Evolutionary conservation across 2,329 filamentous ascomycete species (phyloP), one percentile per base, ranked within the genome.

Genomic region (Elsinoe batatas): DNA sequence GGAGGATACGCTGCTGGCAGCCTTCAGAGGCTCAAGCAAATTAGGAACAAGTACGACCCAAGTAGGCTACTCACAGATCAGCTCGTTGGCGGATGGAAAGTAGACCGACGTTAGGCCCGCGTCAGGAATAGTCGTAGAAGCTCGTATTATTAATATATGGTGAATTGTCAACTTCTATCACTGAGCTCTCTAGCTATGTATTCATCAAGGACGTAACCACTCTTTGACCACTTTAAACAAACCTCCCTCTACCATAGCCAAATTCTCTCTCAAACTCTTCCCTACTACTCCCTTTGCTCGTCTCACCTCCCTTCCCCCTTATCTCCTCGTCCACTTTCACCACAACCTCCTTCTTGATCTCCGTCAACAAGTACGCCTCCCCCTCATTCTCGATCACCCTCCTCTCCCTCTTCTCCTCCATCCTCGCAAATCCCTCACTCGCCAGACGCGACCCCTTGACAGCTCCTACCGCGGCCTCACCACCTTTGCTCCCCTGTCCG

Each of bases 41-140:
- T 76, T 20, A 75, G 75, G 66, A 58, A 63, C 8, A 68, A 70
- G 54, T 74, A 70, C 59, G 73, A 76, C 58, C 72, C 72, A 8
- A 4, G 65, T 0, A 64, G 60, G 26, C 57, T 66, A 0, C 69
- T 66, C 17, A 53, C 50, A 8, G 37, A 53, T n/a, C 50, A 53
- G 36, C 35, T 53, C 6, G 35, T 42, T 10, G 50, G 50, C 10
- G 50, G 50, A 33, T 53, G 50, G 50, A 53, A 53, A 18, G 50
- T 53, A 22, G 50, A 33, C 32, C 46, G 4, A 36, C 42, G 42
- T 22, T 46, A 22, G n/a, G 18, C 10, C 4, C 8, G 8, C 8
- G 26, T 3, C 8, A 30, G 20, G 7, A 18, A 18, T 15, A 30
- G 12, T 50, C 46, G 20, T 50, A 36, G 26, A 36, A 20, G 26